Base-by-base conservation (phyloP, 148 eudicot species). In the Fagopyrum homotropicum region DNA sequence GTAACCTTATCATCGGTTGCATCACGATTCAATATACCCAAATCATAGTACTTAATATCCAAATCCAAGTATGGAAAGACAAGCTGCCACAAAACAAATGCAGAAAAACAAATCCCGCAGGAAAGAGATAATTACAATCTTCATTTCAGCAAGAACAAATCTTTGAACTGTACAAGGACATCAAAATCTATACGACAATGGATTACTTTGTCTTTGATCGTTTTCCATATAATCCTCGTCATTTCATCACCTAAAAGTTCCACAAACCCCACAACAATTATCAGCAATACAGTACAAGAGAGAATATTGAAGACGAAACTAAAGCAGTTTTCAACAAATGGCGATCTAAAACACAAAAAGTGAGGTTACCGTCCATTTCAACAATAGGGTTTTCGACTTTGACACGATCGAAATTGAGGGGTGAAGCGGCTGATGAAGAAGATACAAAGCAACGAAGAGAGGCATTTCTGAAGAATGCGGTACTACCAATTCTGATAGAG, bases 21-120 rank as follows among this genome's bases (percentile, higher is more conserved):
- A 80, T 89, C 89, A 17, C 93, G 93, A 83, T 89, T 86, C 77
- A 86, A 68, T 73, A 89, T 84, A 66, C 93, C 93, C 73, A 89
- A 79, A 80, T 89, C 93, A 44, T 71, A 89, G 75, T 89, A 89
- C 87, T 89, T 89, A 49, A 88, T 79, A 76, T 89, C 93, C 77
- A 89, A 61, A 73, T 89, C 93, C 84, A 89, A 63, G 52, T 84
- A 83, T 2, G 93, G 93, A 75, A 86, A 82, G 19, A 89, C 82
- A 72, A 89, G 81, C 93, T 87, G 89, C 85, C 80, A 77, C 69
- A 77, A 55, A 30, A 75, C 55, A 47, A 61, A 47, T 26, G 50
- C 11, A 45, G 51, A 51, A n/a, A 56, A 43, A 19, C 45, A 75
- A 30, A 19, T 47, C 46, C 11, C 19, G 57, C 45, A 43, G 15